Conservation (phyloP, 2,329 filamentous ascomycete genomes). For the Paracorniculantispora psalliotae region DNA sequence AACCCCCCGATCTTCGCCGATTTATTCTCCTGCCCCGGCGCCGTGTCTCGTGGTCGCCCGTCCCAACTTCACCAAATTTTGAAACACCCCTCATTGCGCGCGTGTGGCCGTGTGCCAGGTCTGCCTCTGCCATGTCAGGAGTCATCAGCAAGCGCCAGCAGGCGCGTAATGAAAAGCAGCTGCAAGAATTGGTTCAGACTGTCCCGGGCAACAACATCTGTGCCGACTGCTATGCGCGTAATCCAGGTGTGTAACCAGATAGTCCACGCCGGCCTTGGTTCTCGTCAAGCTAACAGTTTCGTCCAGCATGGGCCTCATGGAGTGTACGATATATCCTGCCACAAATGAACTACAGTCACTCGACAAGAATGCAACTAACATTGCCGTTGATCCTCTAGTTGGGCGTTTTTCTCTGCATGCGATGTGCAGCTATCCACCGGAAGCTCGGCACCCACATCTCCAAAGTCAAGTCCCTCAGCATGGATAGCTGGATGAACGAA, state of each 20-base stretch:
- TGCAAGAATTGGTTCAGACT: conserved; percentile 83
- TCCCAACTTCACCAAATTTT: neutral
- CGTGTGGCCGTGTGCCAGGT: neutral
- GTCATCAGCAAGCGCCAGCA: conserved; percentile 92
- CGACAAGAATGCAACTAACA: conserved; percentile 18
- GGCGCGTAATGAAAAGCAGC: conserved; percentile 86
- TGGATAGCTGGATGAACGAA: conserved; percentile 95
- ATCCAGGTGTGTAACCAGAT: conserved; percentile 65
- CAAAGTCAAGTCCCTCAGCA: conserved; percentile 97
- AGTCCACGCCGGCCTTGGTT: conserved; percentile 6
- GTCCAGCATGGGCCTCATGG: conserved; percentile 94
- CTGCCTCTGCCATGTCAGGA: conserved; percentile 53
- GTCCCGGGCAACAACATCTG: conserved; percentile 87
- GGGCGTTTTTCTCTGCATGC: conserved; percentile 95
- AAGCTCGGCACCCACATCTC: conserved; percentile 97
- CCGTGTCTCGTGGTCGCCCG: neutral
- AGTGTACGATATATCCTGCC: conserved; percentile 57
- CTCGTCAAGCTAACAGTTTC: conserved; percentile 23
- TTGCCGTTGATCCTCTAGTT: conserved; percentile 50
- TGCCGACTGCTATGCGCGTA: conserved; percentile 86
- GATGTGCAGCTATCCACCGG: conserved; percentile 89
- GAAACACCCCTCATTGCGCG: neutral
- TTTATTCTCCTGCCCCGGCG: neutral
- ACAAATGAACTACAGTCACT: conserved; percentile 7
- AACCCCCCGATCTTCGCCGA: neutral